phyloP scores from a whole-genome alignment of 148 eudicot species.

The Persicaria maculosa region DNA sequence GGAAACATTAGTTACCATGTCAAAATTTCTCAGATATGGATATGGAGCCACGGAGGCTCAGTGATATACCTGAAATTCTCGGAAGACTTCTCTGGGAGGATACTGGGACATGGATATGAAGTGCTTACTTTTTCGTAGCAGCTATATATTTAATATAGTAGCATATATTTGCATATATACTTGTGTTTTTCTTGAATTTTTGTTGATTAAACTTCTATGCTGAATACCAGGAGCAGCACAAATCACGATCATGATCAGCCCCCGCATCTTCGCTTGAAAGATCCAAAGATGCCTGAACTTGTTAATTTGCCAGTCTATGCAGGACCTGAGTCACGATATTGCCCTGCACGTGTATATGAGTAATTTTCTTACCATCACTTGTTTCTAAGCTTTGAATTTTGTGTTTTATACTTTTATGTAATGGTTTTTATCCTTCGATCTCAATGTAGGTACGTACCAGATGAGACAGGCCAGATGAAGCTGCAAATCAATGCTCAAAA shows the following conservation, averaged over 20 bases:
- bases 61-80: not conserved
- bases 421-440: not conserved
- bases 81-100: not conserved
- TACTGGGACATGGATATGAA: not conserved
- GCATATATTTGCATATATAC: not conserved
- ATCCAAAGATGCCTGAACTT: constrained; percentile 56
- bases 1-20: not conserved
- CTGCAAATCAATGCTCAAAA: constrained; percentile 93
- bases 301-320: constrained; percentile 66
- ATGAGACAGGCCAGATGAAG: constrained; percentile 62
- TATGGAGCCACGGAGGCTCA: not conserved
- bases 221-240: constrained; percentile 69
- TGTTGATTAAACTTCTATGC: not conserved
- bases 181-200: not conserved
- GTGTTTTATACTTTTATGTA: not conserved
- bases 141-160: not conserved
- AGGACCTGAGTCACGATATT: constrained; percentile 87
- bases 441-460: constrained; percentile 51
- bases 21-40: not conserved
- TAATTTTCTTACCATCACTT: constrained; percentile 20
- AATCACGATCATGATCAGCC: constrained; percentile 99
- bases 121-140: not conserved
- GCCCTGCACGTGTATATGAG: constrained; percentile 99
- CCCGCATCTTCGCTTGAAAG: constrained; percentile 76
- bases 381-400: not conserved